Conservation (phyloP, 257 asterid species). For the Nicotiana attenuata region DNA sequence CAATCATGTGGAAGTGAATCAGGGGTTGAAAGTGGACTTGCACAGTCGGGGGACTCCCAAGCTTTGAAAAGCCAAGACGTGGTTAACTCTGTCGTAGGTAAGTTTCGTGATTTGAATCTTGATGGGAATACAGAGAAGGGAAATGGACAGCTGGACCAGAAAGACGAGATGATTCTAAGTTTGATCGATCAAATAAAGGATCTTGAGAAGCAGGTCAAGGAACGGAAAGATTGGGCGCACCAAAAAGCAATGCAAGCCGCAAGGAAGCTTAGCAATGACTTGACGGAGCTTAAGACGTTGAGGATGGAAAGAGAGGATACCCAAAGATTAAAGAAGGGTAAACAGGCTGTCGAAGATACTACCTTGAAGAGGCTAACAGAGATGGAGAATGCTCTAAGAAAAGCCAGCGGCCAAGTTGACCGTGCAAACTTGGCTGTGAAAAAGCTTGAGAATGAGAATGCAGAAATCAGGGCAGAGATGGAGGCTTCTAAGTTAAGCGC, state of each 20-base stretch:
- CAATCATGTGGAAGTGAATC: constrained; percentile 27
- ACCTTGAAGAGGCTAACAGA: constrained; percentile 67
- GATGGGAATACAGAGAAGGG: constrained; percentile 61
- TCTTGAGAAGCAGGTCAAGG: constrained; percentile 79
- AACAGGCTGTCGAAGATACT: constrained; percentile 55
- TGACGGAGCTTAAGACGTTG: constrained; percentile 77
- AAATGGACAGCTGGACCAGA: constrained; percentile 51
- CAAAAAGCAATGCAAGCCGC: constrained; percentile 99
- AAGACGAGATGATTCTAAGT: constrained; percentile 74
- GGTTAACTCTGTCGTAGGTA: constrained; percentile 73
- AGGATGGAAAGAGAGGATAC: constrained; percentile 93
- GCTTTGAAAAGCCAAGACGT: constrained; percentile 64
- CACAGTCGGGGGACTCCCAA: constrained; percentile 40
- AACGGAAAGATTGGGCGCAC: constrained; percentile 93
- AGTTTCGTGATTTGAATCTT: constrained; percentile 75
- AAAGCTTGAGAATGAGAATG: constrained; percentile 75
- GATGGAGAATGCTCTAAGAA: constrained; percentile 80
- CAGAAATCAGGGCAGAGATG: constrained; percentile 92
- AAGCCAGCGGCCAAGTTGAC: constrained; percentile 83
- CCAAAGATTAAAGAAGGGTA: constrained; percentile 66
- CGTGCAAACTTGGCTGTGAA: constrained; percentile 72
- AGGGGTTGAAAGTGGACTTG: constrained; percentile 27
- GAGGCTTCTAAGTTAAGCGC: constrained; percentile 88
- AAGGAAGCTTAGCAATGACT: constrained; percentile 76
- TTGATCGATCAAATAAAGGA: constrained; percentile 78